Conservation (phyloP, 2,329 filamentous ascomycete genomes). For the Epichloe sibirici region DNA sequence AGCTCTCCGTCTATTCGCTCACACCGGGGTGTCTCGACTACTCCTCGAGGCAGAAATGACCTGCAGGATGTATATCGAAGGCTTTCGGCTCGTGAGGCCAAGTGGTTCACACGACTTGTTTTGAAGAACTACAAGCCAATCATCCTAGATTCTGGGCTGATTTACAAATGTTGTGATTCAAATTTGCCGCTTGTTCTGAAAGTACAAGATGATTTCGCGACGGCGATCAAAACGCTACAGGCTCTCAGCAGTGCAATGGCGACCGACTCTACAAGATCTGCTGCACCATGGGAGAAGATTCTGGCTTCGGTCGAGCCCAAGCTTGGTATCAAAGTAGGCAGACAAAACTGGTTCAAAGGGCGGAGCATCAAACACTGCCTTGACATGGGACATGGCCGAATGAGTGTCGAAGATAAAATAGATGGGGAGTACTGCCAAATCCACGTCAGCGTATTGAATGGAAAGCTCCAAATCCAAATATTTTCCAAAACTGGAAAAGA, state of each 20-base stretch:
- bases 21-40: slow-evolving; percentile 12
- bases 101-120: slow-evolving; percentile 76
- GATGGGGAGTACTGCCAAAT: slow-evolving; percentile 89
- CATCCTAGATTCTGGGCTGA: slow-evolving; percentile 40
- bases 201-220: slow-evolving; percentile 55
- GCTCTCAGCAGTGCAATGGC: slow-evolving; percentile 10
- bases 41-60: slow-evolving; percentile 24
- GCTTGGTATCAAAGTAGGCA: slow-evolving; percentile 51
- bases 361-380: slow-evolving; percentile 65
- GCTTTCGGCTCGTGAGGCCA: slow-evolving; percentile 57
- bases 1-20: slow-evolving; percentile 52
- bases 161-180: slow-evolving; percentile 53
- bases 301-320: slow-evolving; percentile 34
- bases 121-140: slow-evolving; percentile 65
- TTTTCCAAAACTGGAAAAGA: slow-evolving; percentile 92
- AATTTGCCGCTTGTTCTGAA: slow-evolving; percentile 57
- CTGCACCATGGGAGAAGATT: slow-evolving; percentile 9
- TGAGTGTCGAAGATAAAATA: slow-evolving; percentile 72
- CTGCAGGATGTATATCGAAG: slow-evolving; percentile 47
- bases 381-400: slow-evolving; percentile 44
- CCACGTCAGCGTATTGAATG: slow-evolving; percentile 57
- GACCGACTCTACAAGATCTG: slow-evolving; percentile 9
- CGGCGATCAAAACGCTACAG: slow-evolving; percentile 44
- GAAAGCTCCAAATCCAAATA: slow-evolving; percentile 52
- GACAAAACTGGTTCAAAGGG: slow-evolving; percentile 52